Evolutionary conservation across 2,329 filamentous ascomycete species (phyloP), one percentile per base, ranked within the genome.

Genomic region (Byssothecium circinans): DNA sequence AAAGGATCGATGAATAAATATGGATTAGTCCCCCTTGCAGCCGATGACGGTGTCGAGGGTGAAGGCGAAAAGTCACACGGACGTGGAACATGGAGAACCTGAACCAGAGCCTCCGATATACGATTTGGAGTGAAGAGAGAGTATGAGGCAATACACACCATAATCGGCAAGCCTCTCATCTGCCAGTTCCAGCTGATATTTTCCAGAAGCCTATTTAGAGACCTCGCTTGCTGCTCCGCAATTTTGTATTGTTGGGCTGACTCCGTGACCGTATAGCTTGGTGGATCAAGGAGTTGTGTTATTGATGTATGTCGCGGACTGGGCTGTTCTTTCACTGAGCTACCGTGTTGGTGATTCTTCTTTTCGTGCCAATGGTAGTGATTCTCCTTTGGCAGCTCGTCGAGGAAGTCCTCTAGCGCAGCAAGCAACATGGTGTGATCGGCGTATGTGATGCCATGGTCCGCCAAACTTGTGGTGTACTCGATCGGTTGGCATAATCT

Each of bases 401-500:
- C 49, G 14, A 62, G 36, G 22, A 62, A 60, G 17, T 56, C 47
- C 12, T 37, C 43, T 10, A 64, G 49, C 10, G 53, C 52, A 14
- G 30, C 43, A 8, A 53, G 27, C n/a, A 64, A 38, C 7, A 48
- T 55, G 14, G 37, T 32, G 38, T 61, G 59, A 36, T 63, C 60
- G 2, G 49, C 37, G 15, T 58, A 61, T 5, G 60, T 63, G 12
- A 64, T 52, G 1, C 61, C 57, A 41, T 65, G 61, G 36, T 65
- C 60, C 8, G 61, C 61, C 18, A 62, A 32, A 15, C 53, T 35
- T 12, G 60, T 65, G 4, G 55, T 58, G 27, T 65, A 65, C 46
- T 65, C 61, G 3, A 58, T 55, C 10, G 59, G 60, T 38, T 62
- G 50, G 49, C 58, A 61, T 12, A 65, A 27, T 10, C 60, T 53